Conservation (phyloP, 208 protist genomes). For the Naegleria lovaniensis region DNA sequence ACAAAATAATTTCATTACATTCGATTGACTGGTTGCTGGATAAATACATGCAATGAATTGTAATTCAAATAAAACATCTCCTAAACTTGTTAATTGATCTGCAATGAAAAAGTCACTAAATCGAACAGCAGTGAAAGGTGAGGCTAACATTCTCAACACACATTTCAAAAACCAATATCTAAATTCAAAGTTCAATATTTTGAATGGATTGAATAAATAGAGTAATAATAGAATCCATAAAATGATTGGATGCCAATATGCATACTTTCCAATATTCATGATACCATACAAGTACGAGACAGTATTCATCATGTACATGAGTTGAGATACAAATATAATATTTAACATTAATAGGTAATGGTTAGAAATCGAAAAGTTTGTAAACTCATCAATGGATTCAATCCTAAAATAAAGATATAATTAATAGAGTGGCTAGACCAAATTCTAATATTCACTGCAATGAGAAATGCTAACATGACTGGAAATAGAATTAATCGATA, state of each 20-base stretch:
- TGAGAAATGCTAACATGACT: not conserved
- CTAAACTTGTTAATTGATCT: slow-evolving; percentile 11
- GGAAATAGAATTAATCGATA: slow-evolving; percentile 4
- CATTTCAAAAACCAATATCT: not conserved
- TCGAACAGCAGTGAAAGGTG: not conserved
- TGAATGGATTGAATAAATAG: not conserved
- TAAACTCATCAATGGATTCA: slow-evolving; percentile 5
- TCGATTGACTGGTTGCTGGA: not conserved
- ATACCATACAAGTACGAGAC: not conserved
- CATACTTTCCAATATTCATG: not conserved
- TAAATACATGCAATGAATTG: slow-evolving; percentile 25
- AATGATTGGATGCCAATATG: not conserved
- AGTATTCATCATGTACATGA: not conserved
- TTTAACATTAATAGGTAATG: not conserved
- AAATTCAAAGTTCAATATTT: not conserved
- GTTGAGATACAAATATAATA: not conserved
- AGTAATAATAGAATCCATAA: not conserved
- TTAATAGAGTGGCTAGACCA: not conserved
- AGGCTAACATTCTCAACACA: not conserved
- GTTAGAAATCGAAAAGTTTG: not conserved
- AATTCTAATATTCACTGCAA: not conserved
- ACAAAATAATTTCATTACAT: not conserved
- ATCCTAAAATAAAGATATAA: slow-evolving; percentile 3
- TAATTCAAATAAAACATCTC: slow-evolving; percentile 15
- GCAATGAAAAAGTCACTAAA: not conserved